These are phyloP conservation scores for Barbatosphaeria neglecta DNA, from an alignment of 495 filamentous ascomycete species.

Conservation along the genomic window DNA sequence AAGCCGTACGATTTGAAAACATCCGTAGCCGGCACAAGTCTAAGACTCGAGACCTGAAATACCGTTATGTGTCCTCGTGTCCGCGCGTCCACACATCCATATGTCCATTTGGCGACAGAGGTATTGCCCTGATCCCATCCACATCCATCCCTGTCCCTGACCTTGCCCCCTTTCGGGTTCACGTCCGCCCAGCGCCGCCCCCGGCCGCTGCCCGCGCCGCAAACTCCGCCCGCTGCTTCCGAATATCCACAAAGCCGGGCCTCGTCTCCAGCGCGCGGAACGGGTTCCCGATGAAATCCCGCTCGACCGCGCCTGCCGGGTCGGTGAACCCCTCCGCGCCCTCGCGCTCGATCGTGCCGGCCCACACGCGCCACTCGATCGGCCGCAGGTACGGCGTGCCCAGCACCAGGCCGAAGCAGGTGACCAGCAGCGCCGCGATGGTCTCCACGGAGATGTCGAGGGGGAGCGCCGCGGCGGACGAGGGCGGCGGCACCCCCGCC, in stretches of 20 bases:
- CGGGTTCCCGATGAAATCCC: conserved; percentile 40
- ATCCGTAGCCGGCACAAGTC: too few relatives aligned
- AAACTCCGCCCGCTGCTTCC: conserved; percentile 65
- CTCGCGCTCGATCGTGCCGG: conserved; percentile 69
- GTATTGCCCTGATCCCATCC: too few relatives aligned
- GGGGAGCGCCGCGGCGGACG: conserved; percentile 40
- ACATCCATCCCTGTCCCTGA: too few relatives aligned
- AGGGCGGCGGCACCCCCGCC: conserved; percentile 3
- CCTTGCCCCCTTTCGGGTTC: neutral
- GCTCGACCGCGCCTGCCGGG: conserved; percentile 47
- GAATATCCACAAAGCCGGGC: conserved; percentile 40
- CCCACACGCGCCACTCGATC: conserved; percentile 74
- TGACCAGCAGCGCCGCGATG: conserved; percentile 53
- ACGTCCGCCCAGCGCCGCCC: conserved; percentile 23
- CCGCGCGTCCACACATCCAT: too few relatives aligned
- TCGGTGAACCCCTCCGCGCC: conserved; percentile 58
- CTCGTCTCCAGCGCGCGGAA: conserved; percentile 32
- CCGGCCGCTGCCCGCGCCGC: conserved; percentile 67
- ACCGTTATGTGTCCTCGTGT: too few relatives aligned
- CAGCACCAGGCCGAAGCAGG: conserved; percentile 60
- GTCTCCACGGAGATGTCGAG: conserved; percentile 72
- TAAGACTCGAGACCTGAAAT: too few relatives aligned
- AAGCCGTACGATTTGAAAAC: too few relatives aligned
- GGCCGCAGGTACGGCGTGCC: conserved; percentile 59
- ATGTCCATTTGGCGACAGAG: too few relatives aligned